Conservation (phyloP, 257 asterid genomes). For the Osmanthus fragrans region DNA sequence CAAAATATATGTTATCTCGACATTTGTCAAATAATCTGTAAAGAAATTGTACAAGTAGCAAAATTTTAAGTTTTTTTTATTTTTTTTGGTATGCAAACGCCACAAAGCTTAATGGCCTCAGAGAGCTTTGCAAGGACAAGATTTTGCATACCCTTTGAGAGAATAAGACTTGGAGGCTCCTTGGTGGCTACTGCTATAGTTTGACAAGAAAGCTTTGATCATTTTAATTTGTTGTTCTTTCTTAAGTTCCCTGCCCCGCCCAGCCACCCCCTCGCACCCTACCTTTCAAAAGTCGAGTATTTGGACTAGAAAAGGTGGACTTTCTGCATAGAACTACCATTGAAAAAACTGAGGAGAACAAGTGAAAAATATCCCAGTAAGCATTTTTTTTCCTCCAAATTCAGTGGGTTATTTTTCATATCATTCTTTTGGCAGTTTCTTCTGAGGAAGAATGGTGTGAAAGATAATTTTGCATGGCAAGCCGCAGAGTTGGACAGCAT, state of each 20-base stretch:
- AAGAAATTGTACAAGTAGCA: no score
- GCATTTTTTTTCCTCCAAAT: not conserved
- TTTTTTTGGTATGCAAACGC: constrained; percentile 16
- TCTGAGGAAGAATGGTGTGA: constrained; percentile 34
- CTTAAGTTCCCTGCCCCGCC: not conserved
- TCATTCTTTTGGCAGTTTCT: not conserved
- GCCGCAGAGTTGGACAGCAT: constrained; percentile 41
- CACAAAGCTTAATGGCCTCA: constrained; percentile 27
- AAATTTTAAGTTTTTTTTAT: not conserved
- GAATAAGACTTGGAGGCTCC: constrained; percentile 20
- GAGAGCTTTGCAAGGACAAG: constrained; percentile 32
- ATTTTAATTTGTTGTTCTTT: constrained; percentile 10
- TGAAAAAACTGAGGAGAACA: not conserved
- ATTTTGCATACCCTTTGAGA: constrained; percentile 21
- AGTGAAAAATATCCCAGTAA: not conserved
- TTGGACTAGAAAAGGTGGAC: not conserved
- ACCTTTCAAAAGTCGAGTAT: not conserved
- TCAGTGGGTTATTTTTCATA: not conserved
- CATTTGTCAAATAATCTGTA: no score
- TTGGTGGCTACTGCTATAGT: constrained; percentile 17
- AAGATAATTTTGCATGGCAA: constrained; percentile 43
- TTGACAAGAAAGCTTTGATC: constrained; percentile 33
- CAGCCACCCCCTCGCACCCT: not conserved
- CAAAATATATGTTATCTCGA: no score
- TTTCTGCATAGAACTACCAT: not conserved